Evolutionary conservation across 2,329 filamentous ascomycete species (phyloP).

Genomic region (Didymella segeticola): DNA sequence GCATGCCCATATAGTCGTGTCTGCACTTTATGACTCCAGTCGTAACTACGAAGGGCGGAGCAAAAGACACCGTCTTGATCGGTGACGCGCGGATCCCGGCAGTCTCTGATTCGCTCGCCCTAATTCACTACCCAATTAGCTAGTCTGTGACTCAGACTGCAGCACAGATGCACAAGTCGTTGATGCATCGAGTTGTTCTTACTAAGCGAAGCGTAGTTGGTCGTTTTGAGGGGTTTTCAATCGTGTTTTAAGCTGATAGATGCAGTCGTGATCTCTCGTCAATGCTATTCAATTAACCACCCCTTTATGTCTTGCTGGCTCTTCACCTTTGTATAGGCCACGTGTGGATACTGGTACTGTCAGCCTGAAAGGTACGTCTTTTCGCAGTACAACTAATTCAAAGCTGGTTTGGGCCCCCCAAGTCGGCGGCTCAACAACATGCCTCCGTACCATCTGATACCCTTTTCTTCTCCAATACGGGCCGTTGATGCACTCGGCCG

Average conservation of each 20-base stretch:
- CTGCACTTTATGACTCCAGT: neutral
- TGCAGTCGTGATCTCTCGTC: neutral
- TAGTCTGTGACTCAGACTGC: neutral
- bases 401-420: constrained; percentile 34
- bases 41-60: neutral
- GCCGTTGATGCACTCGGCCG: constrained; percentile 33
- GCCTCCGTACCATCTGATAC: constrained; percentile 26
- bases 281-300: neutral
- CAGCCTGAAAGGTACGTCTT: constrained; percentile 10
- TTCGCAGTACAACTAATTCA: constrained; percentile 33
- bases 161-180: neutral
- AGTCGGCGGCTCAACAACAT: constrained; percentile 8
- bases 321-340: neutral
- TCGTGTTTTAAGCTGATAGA: neutral
- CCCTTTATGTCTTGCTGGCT: neutral
- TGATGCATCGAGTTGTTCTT: neutral
- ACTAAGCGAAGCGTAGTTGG: neutral
- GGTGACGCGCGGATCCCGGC: neutral
- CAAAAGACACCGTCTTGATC: neutral
- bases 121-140: neutral
- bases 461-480: constrained; percentile 38
- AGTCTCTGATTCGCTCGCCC: neutral
- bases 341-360: no score
- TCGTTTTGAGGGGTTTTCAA: neutral
- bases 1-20: neutral